Evolutionary conservation across 1,139 yeast species (phyloP), one percentile per base, ranked within the genome.

Genomic region (Suzukiozyma palmioleophila): DNA sequence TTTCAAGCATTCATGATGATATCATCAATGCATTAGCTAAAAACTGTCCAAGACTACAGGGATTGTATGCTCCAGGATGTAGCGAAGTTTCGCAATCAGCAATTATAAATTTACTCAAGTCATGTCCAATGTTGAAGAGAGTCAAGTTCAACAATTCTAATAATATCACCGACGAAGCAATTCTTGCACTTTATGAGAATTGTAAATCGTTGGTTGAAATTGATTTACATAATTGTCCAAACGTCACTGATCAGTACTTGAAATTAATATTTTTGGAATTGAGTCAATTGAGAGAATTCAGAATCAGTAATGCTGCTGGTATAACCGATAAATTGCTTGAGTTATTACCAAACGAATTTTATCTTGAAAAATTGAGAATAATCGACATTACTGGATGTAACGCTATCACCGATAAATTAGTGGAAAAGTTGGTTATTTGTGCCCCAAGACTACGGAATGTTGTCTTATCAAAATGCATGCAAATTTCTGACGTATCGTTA

Each of bases 371-470:
- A 53, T 64, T 92, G 44, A 75, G 98, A 49, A 79, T 89, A 26
- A 69, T 92, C 35, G 97, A 90, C 58, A 77, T 92, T 45, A 86
- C 97, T 0, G 86, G 85, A 4, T 90, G 97, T 62, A 75, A 79
- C 44, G 79, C 84, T 39, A 77, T 92, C 26, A 84, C 95, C 0
- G 97, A 92, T 61, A 77, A 75, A 43, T 75, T 88, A 12, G 84
- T 92, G 15, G 86, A 81, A 50, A 77, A 77, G 45, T 70, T 92
- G 40, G 90, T 88, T 8, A 58, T 66, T 24, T 68, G 81, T 47
- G 95, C 97, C 1, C 97, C 97, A 8, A 76, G 88, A 43, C 67
- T 92, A 45, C 74, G 97, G 48, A 89, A 90, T 54, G 86, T 92
- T 33, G 92, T 87, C 10, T 70, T 92, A 43, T 90, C 96, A 5